These are phyloP conservation scores for Asclepias syriaca DNA, from an alignment of 257 asterid species.

Conservation along the genomic window DNA sequence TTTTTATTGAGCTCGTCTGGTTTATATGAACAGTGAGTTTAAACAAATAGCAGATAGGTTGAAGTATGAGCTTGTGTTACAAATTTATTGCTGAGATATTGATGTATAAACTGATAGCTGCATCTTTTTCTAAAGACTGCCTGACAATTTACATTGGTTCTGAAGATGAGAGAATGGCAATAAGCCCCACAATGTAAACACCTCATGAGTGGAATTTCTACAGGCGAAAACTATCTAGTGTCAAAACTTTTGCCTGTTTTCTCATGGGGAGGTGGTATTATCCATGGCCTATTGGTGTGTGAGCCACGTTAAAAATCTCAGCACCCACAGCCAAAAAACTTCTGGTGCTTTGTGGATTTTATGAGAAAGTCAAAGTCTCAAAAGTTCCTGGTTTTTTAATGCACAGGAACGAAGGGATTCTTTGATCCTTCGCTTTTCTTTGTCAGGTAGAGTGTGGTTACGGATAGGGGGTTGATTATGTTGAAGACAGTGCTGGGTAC, in stretches of 20 bases:
- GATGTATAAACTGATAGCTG: background rate
- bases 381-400: background rate
- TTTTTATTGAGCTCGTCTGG: background rate
- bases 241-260: background rate
- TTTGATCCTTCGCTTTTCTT: background rate
- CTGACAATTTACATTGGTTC: background rate
- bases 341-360: background rate
- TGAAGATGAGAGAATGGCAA: conserved; percentile 5
- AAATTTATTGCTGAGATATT: background rate
- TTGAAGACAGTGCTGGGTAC: background rate
- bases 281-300: conserved; percentile 16
- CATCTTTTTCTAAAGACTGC: background rate
- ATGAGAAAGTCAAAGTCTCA: background rate
- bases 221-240: background rate
- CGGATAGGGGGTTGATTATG: background rate
- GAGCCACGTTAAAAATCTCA: conserved; percentile 3
- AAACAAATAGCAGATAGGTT: background rate
- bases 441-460: background rate
- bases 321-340: background rate
- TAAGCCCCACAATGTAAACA: background rate
- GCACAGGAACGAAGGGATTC: background rate
- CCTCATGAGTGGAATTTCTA: conserved; percentile 6
- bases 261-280: conserved; percentile 9
- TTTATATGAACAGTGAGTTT: background rate
- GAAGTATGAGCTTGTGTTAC: background rate